Percentiles rank a stretch among this genome's conserved stretches.
Evolutionary conservation across 495 filamentous ascomycete species (phyloP).

Genomic region (Trichoderma asperelloides): DNA sequence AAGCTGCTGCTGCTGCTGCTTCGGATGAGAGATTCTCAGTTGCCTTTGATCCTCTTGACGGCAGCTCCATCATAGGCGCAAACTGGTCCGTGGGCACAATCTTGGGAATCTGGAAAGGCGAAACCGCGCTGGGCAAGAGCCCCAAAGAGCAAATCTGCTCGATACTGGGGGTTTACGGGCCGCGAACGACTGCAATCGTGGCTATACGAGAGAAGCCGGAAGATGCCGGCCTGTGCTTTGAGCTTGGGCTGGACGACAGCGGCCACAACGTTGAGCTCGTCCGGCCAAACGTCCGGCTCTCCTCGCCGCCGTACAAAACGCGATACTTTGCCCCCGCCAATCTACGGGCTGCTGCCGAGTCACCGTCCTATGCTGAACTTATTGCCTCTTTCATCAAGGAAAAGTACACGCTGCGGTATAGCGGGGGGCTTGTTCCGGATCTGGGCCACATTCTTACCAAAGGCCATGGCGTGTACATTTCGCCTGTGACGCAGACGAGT

Average conservation of each 20-base stretch:
- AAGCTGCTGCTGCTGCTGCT: neutral
- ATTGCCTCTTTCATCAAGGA: conserved; percentile 31
- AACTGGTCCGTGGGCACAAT: conserved; percentile 49
- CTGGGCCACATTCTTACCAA: conserved; percentile 43
- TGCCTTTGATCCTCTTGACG: conserved; percentile 48
- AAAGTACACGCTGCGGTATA: conserved; percentile 42
- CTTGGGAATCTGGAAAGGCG: conserved; percentile 40
- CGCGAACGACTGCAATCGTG: conserved; percentile 40
- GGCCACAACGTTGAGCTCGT: conserved; percentile 23
- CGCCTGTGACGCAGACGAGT: conserved; percentile 33
- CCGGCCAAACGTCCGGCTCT: conserved; percentile 23
- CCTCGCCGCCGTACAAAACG: conserved; percentile 22
- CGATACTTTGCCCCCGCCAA: conserved; percentile 48
- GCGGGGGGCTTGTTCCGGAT: conserved; percentile 45
- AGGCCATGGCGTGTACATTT: conserved; percentile 44
- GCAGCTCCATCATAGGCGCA: conserved; percentile 43
- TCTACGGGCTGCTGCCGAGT: conserved; percentile 36
- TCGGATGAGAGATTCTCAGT: conserved; percentile 37
- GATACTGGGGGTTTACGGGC: conserved; percentile 42
- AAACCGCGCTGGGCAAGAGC: conserved; percentile 27
- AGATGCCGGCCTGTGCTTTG: conserved; percentile 25
- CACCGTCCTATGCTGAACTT: conserved; percentile 31
- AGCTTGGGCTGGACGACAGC: conserved; percentile 28
- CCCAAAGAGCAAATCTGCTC: conserved; percentile 35
- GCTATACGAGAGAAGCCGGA: conserved; percentile 31